A percentile compares a stretch with the other conserved stretches of the same genome.
These are phyloP conservation scores for Canavalia ensiformis DNA, from an alignment of 306 rosid species.

Conservation along the genomic window DNA sequence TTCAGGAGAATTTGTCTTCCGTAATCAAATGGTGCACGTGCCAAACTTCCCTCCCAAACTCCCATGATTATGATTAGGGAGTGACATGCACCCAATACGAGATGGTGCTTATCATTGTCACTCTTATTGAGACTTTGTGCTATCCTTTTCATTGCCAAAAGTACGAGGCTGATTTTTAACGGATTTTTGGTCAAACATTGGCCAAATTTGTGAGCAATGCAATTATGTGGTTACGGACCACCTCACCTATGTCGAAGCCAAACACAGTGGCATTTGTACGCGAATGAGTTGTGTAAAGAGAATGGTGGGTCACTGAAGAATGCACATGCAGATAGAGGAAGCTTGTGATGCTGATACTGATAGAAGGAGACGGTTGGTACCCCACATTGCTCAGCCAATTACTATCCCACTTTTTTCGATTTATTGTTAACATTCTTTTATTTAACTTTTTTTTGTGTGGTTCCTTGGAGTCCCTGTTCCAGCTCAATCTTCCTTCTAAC, in stretches of 20 bases:
- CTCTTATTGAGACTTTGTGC: background rate
- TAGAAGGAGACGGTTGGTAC: too few species aligned
- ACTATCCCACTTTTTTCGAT: too few species aligned
- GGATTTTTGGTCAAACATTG: background rate
- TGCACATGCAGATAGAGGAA: too few species aligned
- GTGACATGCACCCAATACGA: background rate
- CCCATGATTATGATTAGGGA: background rate
- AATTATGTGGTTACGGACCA: background rate
- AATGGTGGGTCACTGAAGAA: background rate
- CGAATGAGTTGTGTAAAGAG: background rate
- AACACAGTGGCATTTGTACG: background rate
- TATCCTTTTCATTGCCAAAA: background rate
- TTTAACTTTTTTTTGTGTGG: too few species aligned
- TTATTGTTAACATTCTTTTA: too few species aligned
- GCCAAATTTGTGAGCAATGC: background rate
- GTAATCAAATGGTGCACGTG: background rate
- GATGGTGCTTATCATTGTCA: background rate
- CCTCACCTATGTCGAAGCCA: background rate
- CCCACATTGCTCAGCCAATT: too few species aligned
- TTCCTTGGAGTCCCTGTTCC: too few species aligned
- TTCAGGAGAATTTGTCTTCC: background rate
- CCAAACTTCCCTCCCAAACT: background rate
- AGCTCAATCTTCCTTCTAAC: too few species aligned
- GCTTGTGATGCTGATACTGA: too few species aligned
- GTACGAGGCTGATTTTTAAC: background rate